Evolutionary conservation across 2,329 filamentous ascomycete species (phyloP), one percentile per base, ranked within the genome.

Genomic region (Ophiostoma montium): DNA sequence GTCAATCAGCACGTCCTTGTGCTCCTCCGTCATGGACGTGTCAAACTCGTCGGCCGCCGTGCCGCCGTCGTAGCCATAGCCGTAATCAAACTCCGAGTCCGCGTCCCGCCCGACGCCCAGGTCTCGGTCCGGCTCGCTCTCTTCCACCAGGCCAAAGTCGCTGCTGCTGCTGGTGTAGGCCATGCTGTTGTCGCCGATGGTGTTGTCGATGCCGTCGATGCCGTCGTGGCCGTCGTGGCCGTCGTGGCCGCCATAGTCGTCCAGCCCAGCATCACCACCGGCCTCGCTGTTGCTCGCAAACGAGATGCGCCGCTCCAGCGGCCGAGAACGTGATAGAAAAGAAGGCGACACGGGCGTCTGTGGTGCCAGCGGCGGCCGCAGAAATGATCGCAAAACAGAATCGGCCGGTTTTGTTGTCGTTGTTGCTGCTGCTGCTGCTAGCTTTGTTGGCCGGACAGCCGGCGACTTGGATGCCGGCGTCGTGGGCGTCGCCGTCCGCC

Each of bases 1-100:
- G 53, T 69, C 65, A 30, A 74, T 66, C 48, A 77, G 65, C 21
- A 69, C 65, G 53, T 73, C 66, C 50, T 64, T 66, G 42, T 44
- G 23, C 16, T 7, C 42, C 42, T 44, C 42, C 11, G 42, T 23
- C n/a, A 33, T 19, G 27, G 30, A 31, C 3, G 42, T 13, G 11
- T 44, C 42, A 32, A 44, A 44, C 23, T 44, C n/a, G 30, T 21
- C 56, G 42, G 61, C n/a, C n/a, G n/a, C n/a, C n/a, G n/a, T n/a
- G n/a, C n/a, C n/a, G n/a, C n/a, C 49, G 30, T 59, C 55, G 33
- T 61, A 60, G 16, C 55, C 46, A 30, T 57, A 23, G 15, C 13
- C 18, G 30, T 38, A 33, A 53, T 30, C 45, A 11, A 15, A 35
- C 32, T 44, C 42, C 11, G 15, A 12, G 30, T 44, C 41, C 27